Conservation (phyloP, 1,284 basidiomycete genomes). For the Takashimella tepidaria region DNA sequence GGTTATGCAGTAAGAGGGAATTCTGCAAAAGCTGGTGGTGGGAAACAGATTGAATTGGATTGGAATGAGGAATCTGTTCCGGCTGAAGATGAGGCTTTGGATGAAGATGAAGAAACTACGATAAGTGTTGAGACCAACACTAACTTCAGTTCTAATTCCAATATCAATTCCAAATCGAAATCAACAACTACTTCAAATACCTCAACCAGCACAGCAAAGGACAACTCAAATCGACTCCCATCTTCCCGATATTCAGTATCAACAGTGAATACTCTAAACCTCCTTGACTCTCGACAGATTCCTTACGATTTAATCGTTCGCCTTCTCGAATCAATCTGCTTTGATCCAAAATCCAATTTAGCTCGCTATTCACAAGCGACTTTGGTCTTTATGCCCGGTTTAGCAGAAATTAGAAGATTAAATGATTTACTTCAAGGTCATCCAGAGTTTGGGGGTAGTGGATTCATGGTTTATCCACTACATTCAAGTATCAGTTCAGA, state of each 20-base stretch:
- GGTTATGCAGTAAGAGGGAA: constrained; percentile 65
- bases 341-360: constrained; percentile 54
- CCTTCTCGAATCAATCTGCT: constrained; percentile 84
- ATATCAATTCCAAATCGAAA: background rate
- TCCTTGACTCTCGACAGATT: constrained; percentile 83
- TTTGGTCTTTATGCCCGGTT: constrained; percentile 89
- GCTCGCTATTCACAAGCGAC: constrained; percentile 68
- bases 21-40: constrained; percentile 50
- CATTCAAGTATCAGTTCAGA: constrained; percentile 91
- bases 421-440: constrained; percentile 79
- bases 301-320: constrained; percentile 83
- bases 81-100: constrained; percentile 66
- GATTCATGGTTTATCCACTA: constrained; percentile 80
- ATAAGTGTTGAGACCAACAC: too few species aligned
- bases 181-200: constrained; percentile 20
- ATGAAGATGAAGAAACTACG: constrained; percentile 55
- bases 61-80: constrained; percentile 70
- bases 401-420: constrained; percentile 82
- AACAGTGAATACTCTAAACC: constrained; percentile 75
- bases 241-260: constrained; percentile 57
- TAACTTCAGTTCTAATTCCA: too few species aligned
- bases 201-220: background rate
- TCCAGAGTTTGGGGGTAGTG: constrained; percentile 61
- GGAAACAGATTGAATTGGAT: constrained; percentile 53
- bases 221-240: constrained; percentile 40